phyloP scores from a whole-genome alignment of 1,284 basidiomycete genomes.

The Vanrija sp. region DNA sequence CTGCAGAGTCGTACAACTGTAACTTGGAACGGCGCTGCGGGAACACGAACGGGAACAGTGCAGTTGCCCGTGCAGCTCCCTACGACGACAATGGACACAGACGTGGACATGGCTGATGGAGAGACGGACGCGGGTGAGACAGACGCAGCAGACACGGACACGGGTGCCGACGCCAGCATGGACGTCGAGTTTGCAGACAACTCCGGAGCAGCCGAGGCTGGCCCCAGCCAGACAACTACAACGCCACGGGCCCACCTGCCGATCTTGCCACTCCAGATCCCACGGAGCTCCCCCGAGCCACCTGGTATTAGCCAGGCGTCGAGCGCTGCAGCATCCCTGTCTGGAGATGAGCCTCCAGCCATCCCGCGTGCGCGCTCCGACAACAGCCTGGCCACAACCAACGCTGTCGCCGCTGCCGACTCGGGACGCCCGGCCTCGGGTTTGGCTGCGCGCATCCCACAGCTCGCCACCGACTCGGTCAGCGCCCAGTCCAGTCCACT shows the following conservation, averaged over 20 bases:
- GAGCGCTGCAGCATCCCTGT: constrained; percentile 28
- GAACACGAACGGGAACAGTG: not conserved
- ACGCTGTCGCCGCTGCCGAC: constrained; percentile 17
- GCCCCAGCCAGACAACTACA: constrained; percentile 18
- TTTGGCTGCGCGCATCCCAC: constrained; percentile 27
- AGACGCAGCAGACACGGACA: constrained; percentile 35
- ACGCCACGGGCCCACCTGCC: constrained; percentile 39
- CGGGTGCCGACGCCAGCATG: constrained; percentile 32
- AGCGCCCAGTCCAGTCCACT: constrained; percentile 46
- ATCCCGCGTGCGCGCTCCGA: constrained; percentile 40
- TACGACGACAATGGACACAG: constrained; percentile 26
- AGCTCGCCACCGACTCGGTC: constrained; percentile 28
- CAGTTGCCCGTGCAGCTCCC: too few relatives aligned
- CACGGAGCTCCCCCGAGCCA: constrained; percentile 21
- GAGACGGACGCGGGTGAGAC: constrained; percentile 36
- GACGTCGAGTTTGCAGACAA: constrained; percentile 11
- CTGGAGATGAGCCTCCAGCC: constrained; percentile 27
- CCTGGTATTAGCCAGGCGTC: constrained; percentile 29
- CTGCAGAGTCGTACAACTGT: not conserved
- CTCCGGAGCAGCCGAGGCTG: not conserved
- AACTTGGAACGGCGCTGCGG: too few relatives aligned
- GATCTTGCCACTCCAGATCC: constrained; percentile 33
- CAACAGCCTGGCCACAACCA: constrained; percentile 26
- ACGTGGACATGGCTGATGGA: constrained; percentile 47
- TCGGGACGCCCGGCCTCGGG: constrained; percentile 16